These are phyloP conservation scores for Cardamine chenopodiifolia DNA, from an alignment of 345 rosid species.

Conservation along the genomic window DNA sequence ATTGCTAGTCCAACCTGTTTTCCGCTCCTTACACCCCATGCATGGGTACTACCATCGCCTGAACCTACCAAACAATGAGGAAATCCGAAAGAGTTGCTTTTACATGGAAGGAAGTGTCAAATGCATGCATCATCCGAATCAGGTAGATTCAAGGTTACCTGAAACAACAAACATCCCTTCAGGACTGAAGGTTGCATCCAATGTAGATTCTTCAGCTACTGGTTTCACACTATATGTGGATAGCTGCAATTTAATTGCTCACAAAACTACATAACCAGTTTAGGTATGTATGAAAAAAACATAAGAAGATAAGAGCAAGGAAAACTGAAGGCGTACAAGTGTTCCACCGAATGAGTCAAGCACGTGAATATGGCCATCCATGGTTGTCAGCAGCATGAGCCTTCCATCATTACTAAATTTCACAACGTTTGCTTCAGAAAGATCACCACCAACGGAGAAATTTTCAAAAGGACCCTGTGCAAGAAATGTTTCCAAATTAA, in stretches of 20 bases:
- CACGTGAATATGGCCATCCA: conserved; percentile 86
- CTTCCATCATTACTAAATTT: conserved; percentile 93
- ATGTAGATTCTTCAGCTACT: conserved; percentile 71
- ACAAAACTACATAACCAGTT: background rate
- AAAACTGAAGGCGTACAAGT: conserved; percentile 51
- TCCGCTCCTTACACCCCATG: conserved; percentile 89
- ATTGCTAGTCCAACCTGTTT: conserved; percentile 67
- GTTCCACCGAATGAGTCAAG: conserved; percentile 95
- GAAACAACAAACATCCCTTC: conserved; percentile 91
- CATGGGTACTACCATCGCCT: conserved; percentile 88
- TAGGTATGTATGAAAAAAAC: background rate
- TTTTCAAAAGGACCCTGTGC: conserved; percentile 85
- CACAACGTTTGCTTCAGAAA: conserved; percentile 81
- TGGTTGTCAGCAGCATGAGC: conserved; percentile 90
- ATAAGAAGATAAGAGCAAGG: background rate
- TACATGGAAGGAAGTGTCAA: background rate
- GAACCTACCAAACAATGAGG: conserved; percentile 58
- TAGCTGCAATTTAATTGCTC: conserved; percentile 49
- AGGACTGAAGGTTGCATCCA: conserved; percentile 97
- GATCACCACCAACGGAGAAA: conserved; percentile 85
- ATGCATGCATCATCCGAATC: background rate
- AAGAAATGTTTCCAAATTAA: conserved; percentile 13
- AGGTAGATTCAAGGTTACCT: conserved; percentile 49
- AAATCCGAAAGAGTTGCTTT: background rate
- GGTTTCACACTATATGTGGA: conserved; percentile 85